Evolutionary conservation across 2,329 filamentous ascomycete genomes (phyloP).

Genomic region (Teratosphaeria pseudoeucalypti): DNA sequence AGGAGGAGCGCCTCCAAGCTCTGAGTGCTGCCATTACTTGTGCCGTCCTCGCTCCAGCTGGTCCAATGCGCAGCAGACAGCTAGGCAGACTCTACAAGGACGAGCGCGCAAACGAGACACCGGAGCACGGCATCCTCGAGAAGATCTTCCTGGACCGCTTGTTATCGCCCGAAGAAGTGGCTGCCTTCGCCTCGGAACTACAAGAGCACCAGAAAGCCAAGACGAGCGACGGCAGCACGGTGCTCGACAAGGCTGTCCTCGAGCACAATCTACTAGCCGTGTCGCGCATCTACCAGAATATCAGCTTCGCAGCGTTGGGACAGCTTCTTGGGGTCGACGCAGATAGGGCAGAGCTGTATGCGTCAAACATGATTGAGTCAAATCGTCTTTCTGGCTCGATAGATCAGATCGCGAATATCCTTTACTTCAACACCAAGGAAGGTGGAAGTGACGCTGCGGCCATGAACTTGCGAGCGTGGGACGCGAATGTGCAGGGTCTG

Average conservation of each 20-base stretch:
- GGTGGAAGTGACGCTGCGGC: conserved; percentile 36
- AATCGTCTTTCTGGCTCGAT: conserved; percentile 78
- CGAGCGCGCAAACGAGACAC: conserved; percentile 63
- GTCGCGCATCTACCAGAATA: conserved; percentile 48
- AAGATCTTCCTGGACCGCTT: conserved; percentile 95
- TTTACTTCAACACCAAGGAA: conserved; percentile 76
- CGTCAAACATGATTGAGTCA: conserved; percentile 92
- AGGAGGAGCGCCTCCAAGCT: conserved; percentile 75
- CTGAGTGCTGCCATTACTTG: conserved; percentile 83
- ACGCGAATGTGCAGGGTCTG: conserved; percentile 73
- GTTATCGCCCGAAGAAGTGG: conserved; percentile 69
- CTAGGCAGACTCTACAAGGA: conserved; percentile 87
- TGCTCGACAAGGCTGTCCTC: conserved; percentile 83
- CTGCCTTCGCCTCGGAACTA: conserved; percentile 70
- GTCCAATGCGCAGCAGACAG: conserved; percentile 68
- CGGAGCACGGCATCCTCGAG: conserved; percentile 81
- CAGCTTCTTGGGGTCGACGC: conserved; percentile 66
- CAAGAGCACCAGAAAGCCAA: conserved; percentile 81
- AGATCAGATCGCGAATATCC: conserved; percentile 81
- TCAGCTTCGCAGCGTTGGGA: conserved; percentile 57
- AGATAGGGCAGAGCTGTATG: conserved; percentile 80
- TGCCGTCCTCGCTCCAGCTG: conserved; percentile 83
- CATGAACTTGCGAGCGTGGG: conserved; percentile 74
- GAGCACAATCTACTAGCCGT: conserved; percentile 91
- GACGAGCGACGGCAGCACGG: conserved; percentile 83